These are phyloP conservation scores for Medicago ruthenica DNA, from an alignment of 306 rosid genomes.

Conservation along the genomic window DNA sequence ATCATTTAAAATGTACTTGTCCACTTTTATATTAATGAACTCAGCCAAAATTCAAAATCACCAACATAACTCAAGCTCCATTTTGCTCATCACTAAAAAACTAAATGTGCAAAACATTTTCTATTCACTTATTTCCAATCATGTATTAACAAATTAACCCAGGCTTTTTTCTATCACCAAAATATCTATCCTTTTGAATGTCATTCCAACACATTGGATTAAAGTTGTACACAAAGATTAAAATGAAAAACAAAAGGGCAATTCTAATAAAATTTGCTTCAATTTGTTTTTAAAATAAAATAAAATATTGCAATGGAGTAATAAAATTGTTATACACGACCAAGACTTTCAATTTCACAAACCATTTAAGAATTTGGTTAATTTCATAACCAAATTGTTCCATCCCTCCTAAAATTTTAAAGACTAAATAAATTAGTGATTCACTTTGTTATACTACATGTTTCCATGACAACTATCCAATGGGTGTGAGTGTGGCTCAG, in stretches of 20 bases:
- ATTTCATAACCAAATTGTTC: too few relatives aligned
- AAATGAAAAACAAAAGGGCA: background rate
- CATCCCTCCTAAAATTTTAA: too few relatives aligned
- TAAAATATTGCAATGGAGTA: too few relatives aligned
- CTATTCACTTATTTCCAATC: background rate
- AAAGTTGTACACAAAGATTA: background rate
- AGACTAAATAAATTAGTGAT: too few relatives aligned
- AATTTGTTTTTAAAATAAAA: too few relatives aligned
- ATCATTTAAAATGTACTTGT: background rate
- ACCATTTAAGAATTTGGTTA: too few relatives aligned
- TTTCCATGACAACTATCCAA: too few relatives aligned
- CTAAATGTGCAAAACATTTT: slow-evolving; percentile 10
- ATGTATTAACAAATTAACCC: background rate
- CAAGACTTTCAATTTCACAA: too few relatives aligned
- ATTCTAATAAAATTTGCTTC: too few relatives aligned
- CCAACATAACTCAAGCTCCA: slow-evolving; percentile 11
- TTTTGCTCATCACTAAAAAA: background rate
- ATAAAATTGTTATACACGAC: too few relatives aligned
- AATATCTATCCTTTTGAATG: background rate
- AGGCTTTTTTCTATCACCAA: background rate
- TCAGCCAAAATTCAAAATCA: background rate
- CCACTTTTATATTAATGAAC: too few relatives aligned
- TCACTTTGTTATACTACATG: background rate
- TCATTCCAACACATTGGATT: background rate
- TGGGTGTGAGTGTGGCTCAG: too few relatives aligned